These are phyloP conservation scores for Sclerotinia trifoliorum DNA, from an alignment of 2,329 filamentous ascomycete genomes.

Conservation along the genomic window DNA sequence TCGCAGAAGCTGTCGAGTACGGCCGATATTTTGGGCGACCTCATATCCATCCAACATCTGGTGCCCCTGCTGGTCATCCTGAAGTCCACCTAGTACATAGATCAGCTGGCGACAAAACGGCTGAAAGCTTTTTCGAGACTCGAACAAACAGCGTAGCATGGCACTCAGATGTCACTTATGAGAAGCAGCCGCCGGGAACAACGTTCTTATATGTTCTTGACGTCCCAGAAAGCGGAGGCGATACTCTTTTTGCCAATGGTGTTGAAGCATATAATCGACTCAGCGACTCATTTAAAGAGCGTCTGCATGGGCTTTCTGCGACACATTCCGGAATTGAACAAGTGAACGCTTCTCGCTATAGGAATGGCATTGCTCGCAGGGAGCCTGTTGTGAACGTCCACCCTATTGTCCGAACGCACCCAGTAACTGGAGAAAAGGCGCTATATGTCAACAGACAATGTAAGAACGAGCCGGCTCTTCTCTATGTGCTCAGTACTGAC, in stretches of 20 bases:
- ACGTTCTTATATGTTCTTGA: slow-evolving; percentile 90
- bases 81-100: slow-evolving; percentile 79
- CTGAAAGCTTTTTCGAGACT: slow-evolving; percentile 61
- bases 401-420: slow-evolving; percentile 78
- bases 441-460: slow-evolving; percentile 82
- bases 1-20: slow-evolving; percentile 65
- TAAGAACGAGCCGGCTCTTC: slow-evolving; percentile 44
- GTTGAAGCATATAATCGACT: slow-evolving; percentile 79
- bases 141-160: slow-evolving; percentile 80
- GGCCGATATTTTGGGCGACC: slow-evolving; percentile 77
- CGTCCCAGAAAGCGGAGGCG: slow-evolving; percentile 73
- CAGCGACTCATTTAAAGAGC: slow-evolving; percentile 73
- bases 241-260: slow-evolving; percentile 79
- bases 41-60: slow-evolving; percentile 78
- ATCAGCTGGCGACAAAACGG: slow-evolving; percentile 61
- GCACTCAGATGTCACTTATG: slow-evolving; percentile 88
- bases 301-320: slow-evolving; percentile 76
- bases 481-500: slow-evolving; percentile 19
- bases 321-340: slow-evolving; percentile 83
- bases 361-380: slow-evolving; percentile 69
- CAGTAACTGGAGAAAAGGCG: slow-evolving; percentile 79
- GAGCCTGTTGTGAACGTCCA: slow-evolving; percentile 74
- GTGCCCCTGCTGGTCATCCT: slow-evolving; percentile 69
- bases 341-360: slow-evolving; percentile 63
- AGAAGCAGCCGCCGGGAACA: slow-evolving; percentile 83